Conservation (phyloP, 768 basidiomycete species). For the Termitomyces sp. region DNA sequence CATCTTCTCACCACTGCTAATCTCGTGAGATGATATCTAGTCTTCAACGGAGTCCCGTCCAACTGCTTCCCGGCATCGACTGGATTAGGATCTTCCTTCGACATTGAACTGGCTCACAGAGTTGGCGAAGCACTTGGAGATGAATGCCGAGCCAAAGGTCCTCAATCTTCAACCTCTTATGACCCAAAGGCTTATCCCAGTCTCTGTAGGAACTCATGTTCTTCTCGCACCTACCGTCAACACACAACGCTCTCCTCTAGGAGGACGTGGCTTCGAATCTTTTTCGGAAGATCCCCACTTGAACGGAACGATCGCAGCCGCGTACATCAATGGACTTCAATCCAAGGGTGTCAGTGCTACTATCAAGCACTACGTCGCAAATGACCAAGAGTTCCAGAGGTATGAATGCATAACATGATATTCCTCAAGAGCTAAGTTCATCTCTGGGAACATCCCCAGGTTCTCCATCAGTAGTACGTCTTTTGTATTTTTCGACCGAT, state of each 20-base stretch:
- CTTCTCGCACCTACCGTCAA: slow-evolving; percentile 66
- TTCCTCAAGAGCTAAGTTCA: neutral
- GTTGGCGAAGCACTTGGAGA: slow-evolving; percentile 52
- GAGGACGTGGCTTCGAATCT: slow-evolving; percentile 58
- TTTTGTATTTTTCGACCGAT: neutral
- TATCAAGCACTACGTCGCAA: slow-evolving; percentile 63
- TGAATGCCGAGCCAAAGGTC: slow-evolving; percentile 49
- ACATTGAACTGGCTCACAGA: slow-evolving; percentile 41
- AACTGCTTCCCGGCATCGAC: slow-evolving; percentile 59
- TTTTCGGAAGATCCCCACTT: slow-evolving; percentile 62
- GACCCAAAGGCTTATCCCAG: neutral
- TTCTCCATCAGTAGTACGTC: slow-evolving; percentile 45
- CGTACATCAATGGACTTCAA: slow-evolving; percentile 63
- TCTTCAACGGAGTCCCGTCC: slow-evolving; percentile 54
- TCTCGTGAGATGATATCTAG: slow-evolving; percentile 21
- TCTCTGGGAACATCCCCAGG: slow-evolving; percentile 16
- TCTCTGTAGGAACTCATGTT: slow-evolving; percentile 37
- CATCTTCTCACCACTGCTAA: slow-evolving; percentile 26
- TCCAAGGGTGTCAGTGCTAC: slow-evolving; percentile 54
- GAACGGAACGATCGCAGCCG: slow-evolving; percentile 52
- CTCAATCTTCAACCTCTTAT: neutral
- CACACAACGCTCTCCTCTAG: slow-evolving; percentile 57
- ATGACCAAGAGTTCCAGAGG: slow-evolving; percentile 62
- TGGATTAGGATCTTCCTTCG: slow-evolving; percentile 55
- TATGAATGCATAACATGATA: slow-evolving; percentile 7